These are phyloP conservation scores for Termitomyces sp. DNA, from an alignment of 768 basidiomycete genomes.

Conservation along the genomic window DNA sequence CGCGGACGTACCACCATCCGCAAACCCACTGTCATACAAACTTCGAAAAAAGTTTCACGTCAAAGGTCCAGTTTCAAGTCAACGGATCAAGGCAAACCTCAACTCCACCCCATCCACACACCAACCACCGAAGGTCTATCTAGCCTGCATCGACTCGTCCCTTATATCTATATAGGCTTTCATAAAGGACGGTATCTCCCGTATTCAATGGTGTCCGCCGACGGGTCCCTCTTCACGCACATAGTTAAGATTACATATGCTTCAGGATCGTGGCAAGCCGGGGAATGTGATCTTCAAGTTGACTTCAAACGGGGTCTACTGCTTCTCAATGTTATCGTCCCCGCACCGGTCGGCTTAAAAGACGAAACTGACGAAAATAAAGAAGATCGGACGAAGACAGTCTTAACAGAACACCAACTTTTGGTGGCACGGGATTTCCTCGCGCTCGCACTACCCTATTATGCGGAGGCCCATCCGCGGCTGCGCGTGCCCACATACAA, in stretches of 20 bases:
- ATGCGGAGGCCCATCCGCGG: conserved; percentile 16
- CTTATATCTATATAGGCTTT: conserved; percentile 21
- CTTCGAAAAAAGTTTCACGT: not conserved
- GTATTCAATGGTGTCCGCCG: conserved; percentile 11
- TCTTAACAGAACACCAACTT: conserved; percentile 32
- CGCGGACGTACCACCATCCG: conserved; percentile 3
- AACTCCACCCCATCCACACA: conserved; percentile 13
- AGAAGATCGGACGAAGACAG: conserved; percentile 11
- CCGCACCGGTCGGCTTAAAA: conserved; percentile 2
- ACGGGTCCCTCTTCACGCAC: conserved; percentile 23
- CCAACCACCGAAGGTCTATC: conserved; percentile 9
- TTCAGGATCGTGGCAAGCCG: not conserved
- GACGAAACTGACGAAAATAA: conserved; percentile 1
- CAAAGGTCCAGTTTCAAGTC: not conserved
- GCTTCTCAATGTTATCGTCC: conserved; percentile 14
- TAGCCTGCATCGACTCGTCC: conserved; percentile 21
- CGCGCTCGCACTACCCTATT: conserved; percentile 35
- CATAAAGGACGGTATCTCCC: conserved; percentile 14
- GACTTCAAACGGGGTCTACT: conserved; percentile 16
- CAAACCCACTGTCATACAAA: conserved; percentile 6
- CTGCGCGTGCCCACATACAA: not conserved
- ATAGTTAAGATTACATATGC: conserved; percentile 21
- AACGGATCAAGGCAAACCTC: conserved; percentile 2
- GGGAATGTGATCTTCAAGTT: conserved; percentile 8
- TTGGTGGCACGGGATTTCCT: conserved; percentile 42